These are phyloP conservation scores for Aureobasidium subglaciale DNA, from an alignment of 2,329 filamentous ascomycete genomes.

Conservation along the genomic window DNA sequence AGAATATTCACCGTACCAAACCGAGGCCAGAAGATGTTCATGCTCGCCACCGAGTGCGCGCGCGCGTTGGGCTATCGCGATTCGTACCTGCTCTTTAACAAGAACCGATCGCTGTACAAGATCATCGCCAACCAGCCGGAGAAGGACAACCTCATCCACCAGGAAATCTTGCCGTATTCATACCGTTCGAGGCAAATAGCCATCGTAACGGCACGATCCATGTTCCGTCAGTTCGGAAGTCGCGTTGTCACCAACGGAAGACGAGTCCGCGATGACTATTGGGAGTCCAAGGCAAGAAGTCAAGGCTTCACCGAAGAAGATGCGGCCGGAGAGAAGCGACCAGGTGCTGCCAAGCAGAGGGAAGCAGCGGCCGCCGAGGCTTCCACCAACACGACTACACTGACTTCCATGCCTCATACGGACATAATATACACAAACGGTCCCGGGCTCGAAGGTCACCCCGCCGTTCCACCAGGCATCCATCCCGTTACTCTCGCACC, in stretches of 20 bases:
- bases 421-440: slow-evolving; percentile 78
- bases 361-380: slow-evolving; percentile 67
- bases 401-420: slow-evolving; percentile 60
- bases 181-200: slow-evolving; percentile 98
- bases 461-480: slow-evolving; percentile 51
- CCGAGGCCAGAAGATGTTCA: slow-evolving; percentile 88
- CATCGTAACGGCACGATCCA: slow-evolving; percentile 92
- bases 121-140: slow-evolving; percentile 94
- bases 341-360: slow-evolving; percentile 80
- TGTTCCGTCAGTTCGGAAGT: slow-evolving; percentile 98
- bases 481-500: slow-evolving; percentile 63
- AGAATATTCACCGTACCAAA: slow-evolving; percentile 89
- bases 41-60: slow-evolving; percentile 96
- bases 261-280: slow-evolving; percentile 93
- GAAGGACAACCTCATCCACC: slow-evolving; percentile 90
- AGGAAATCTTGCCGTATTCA: slow-evolving; percentile 94
- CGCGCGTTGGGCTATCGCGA: slow-evolving; percentile 89
- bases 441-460: slow-evolving; percentile 28
- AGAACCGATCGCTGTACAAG: slow-evolving; percentile 92
- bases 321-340: slow-evolving; percentile 88
- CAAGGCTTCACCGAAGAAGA: slow-evolving; percentile 98
- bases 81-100: slow-evolving; percentile 98
- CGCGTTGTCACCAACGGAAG: slow-evolving; percentile 84
- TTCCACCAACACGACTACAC: slow-evolving; percentile 47
- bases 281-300: slow-evolving; percentile 94